Base-by-base conservation (phyloP, 208 protist genomes). In the Blechomonas ayalai region DNA sequence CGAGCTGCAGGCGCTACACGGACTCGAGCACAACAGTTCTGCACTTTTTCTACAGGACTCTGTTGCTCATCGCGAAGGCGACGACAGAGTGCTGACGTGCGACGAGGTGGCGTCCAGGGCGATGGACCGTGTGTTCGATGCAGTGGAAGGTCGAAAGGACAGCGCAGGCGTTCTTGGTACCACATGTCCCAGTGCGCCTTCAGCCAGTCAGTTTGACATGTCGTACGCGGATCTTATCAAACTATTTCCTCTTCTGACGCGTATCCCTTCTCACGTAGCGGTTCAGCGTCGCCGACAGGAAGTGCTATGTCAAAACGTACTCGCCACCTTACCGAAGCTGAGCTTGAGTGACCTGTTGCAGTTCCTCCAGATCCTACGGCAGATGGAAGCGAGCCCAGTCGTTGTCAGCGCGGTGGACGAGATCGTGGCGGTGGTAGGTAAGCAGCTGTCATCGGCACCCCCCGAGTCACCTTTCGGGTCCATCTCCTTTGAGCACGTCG, bases 351-450 rank as follows among this genome's bases (percentile, higher is more conserved):
- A 66, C 26, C 37, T 82, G 3, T 56, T 86, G 13, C 59, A 55
- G 16, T 61, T 82, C 22, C 44, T 92, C 29, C 65, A 81, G 26
- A 47, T 40, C 4, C 49, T 86, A 20, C 69, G 76, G 1, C 50
- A 57, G 13, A 58, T 78, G 43, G 68, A 67, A 24, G 2, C 63
- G 64, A 8, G 37, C 47, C 15, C 46, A 47, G 18, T 40, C 56
- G 24, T 62, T 56, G 27, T 58, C 42, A 1, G 39, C 5, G 45
- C 63, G 12, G 42, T 82, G 9, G 38, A 65, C 8, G 28, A 27
- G 8, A 49, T 77, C 8, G 52, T 55, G 15, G 23, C 29, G 0
- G 66, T 66, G 8, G 54, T 61, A 1, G 66, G 49, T 18, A 38
- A 27, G n/a, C 56, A 61, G n/a, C 41, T 80, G 4, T 4, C 26